Evolutionary conservation across 2,329 filamentous ascomycete genomes (phyloP), one percentile per base, ranked within the genome.

Genomic region (Emergomyces pasteurianus): DNA sequence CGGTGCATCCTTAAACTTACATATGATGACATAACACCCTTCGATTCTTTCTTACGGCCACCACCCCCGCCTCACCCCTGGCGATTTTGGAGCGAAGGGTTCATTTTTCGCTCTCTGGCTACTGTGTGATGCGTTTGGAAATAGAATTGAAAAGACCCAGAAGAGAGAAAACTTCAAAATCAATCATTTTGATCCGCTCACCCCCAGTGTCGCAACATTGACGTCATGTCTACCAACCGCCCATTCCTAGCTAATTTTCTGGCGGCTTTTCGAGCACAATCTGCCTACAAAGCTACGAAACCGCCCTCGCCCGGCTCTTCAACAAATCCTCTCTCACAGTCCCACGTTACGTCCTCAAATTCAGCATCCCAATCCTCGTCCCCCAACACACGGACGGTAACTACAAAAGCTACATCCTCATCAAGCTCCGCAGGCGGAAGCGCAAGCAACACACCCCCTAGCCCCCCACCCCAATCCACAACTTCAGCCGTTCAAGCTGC

Each of bases 221-320:
- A 47, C 52, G n/a, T 62, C 67, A 86, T 86, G 84, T 81, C 83
- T 1, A 85, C 82, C 65, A 86, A 87, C 75, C 76, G 84, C 61
- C 84, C 80, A 55, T 87, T 87, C 75, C 79, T 88, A 67, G 80
- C 83, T 66, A 84, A 84, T 76, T 86, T 87, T 75, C 80, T 87
- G 63, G 81, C 85, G 55, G 83, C 84, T 64, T 88, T 88, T 69
- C 80, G 85, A 58, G 83, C 85, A 58, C 84, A 86, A 69, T 84
- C 83, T 49, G 77, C 80, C 60, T 79, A 83, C 65, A 86, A 86
- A 68, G 75, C 83, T 28, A 77, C 82, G 12, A 74, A 75, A 21
- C 65, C 76, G 36, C 69, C 76, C 40, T 70, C 71, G 36, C 68
- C 71, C 47, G 65, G 61, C 40, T 54, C 67, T 52, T 61, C 68